Base-by-base conservation (phyloP, 257 asterid species). In the Datura wrightii region DNA sequence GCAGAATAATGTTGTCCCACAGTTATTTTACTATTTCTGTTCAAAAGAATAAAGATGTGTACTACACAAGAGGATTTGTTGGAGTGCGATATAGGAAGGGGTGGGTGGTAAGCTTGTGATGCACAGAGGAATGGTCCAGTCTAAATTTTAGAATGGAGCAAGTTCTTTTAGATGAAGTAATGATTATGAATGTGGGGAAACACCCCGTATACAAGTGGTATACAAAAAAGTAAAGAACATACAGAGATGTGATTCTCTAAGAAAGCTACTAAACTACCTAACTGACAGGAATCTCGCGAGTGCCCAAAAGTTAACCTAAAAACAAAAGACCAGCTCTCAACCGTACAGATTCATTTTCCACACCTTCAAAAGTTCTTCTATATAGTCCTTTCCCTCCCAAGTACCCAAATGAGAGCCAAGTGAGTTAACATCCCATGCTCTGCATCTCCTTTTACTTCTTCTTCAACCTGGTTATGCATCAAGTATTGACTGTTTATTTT, bases 1-100 rank as follows among this genome's bases (percentile, higher is more conserved):
- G 71, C 58, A 53, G 84, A 84, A 83, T 59, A 60, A 24, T 82
- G 76, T 67, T 54, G 5, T 59, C 53, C 58, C 41, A 48, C 74
- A n/a, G 3, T 19, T 31, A 52, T 48, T 83, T 46, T 53, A 24
- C 53, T 65, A 50, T 31, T 42, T 62, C 36, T 62, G 50, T 39
- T 82, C 48, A 34, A 78, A 48, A 78, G 63, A 48, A 52, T 50
- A 7, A 24, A 78, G 48, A 14, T 52, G 31, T 34, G 15, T 78
- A 8, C 63, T 78, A 52, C 48, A 4, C 63, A 15, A 78, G 15
- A 37, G 48, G 15, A 78, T 78, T 78, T 78, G 59, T 24, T 78
- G 48, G 63, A 31, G 48, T 50, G 54, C 79, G 37, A 34, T 50
- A 10, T 8, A 11, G 60, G 59, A 74, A 19, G 59, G 44, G 19